Evolutionary conservation across 352 stramenopile genomes (phyloP), one percentile per base, ranked within the genome.

Genomic region (Phytophthora ramorum): DNA sequence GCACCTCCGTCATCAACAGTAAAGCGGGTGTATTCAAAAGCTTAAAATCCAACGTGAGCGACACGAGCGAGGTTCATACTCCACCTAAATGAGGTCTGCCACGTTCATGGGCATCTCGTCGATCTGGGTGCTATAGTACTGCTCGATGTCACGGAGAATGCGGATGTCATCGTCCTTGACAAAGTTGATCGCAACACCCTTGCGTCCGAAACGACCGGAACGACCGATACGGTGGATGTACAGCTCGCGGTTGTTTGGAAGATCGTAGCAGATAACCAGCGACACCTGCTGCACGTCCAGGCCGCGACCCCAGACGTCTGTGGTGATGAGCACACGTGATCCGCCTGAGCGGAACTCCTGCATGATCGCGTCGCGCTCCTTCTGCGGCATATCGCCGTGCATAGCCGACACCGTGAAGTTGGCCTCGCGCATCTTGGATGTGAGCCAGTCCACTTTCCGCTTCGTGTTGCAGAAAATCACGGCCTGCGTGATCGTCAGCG

Each of bases 51-150:
- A 58, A 52, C 37, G 52, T 48, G 22, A 59, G 32, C 9, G 17
- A 44, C 32, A 35, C 3, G 52, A 17, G 22, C 37, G 38, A 50
- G 22, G 52, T 84, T 77, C 37, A 98, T 75, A 48, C 14, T 30
- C 28, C 47, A 56, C 73, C 84, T 98, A 99, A 85, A 99, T 98
- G 75, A 99, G 92, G 90, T 99, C 97, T 51, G 93, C 96, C 56
- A 99, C 96, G 79, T 99, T 98, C 88, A 98, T 98, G 52, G 98
- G 98, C 96, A 99, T 99, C 83, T 99, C 97, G 67, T 97, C 94
- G 72, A 99, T 99, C 76, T 99, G 92, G 52, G 97, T 99, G 76
- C 97, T 98, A 93, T 99, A 99, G 87, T 99, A 99, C 81, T 98
- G 85, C 82, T 99, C 97, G 71, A 99, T 99, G 87, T 99, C 98